Evolutionary conservation across 176 grass and related monocot species (phyloP).

Genomic region (Lolium rigidum): DNA sequence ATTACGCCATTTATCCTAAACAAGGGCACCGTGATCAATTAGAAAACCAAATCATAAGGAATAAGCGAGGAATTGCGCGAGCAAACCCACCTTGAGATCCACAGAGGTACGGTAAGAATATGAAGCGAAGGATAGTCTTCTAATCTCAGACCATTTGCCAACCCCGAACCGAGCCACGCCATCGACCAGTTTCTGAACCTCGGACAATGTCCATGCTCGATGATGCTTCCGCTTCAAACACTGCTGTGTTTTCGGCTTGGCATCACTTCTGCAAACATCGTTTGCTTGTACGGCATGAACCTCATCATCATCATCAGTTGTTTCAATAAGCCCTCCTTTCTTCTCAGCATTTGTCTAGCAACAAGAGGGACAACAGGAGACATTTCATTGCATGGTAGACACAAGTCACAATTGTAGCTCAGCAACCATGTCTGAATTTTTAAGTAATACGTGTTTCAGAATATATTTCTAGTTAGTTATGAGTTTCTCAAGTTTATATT

Average conservation of each 20-base stretch:
- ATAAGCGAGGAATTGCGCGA: conserved; percentile 15
- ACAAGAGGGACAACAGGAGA: conserved; percentile 35
- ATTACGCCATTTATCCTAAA: conserved; percentile 98
- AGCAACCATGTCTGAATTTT: neutral
- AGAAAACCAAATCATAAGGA: neutral
- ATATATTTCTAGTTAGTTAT: neutral
- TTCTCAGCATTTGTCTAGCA: conserved; percentile 47
- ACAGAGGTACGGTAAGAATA: conserved; percentile 98
- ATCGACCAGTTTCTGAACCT: conserved; percentile 94
- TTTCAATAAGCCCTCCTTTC: conserved; percentile 44
- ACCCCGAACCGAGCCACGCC: conserved; percentile 84
- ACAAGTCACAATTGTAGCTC: too few species aligned
- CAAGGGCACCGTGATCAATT: conserved; percentile 19
- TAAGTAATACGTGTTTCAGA: neutral
- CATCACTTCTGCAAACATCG: conserved; percentile 22
- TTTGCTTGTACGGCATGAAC: conserved; percentile 36
- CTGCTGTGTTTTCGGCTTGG: conserved; percentile 46
- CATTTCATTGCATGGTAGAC: neutral
- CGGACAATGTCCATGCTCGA: conserved; percentile 87
- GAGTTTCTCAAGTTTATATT: conserved; percentile 27
- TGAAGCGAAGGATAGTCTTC: conserved; percentile 75
- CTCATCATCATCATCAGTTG: conserved; percentile 29
- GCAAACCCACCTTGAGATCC: conserved; percentile 84
- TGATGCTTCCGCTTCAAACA: conserved; percentile 86
- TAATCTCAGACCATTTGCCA: conserved; percentile 99